phyloP scores from a whole-genome alignment of 2,329 filamentous ascomycete species.

The Phialemonium atrogriseum region DNA sequence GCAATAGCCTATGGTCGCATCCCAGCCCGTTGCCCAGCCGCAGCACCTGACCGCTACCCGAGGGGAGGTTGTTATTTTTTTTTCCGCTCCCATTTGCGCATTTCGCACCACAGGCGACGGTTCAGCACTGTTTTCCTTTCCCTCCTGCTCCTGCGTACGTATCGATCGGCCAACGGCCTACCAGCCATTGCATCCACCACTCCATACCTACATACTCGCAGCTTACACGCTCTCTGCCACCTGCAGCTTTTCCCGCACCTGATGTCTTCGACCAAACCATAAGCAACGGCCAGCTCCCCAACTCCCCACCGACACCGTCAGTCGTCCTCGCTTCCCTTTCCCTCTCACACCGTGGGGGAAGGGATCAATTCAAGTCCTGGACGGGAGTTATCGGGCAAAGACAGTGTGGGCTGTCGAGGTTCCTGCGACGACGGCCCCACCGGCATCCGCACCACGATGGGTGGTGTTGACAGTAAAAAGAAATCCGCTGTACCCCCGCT shows the following conservation, averaged over 20 bases:
- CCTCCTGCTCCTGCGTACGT: neutral
- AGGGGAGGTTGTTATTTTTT: too few species aligned
- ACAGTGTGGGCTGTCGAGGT: too few species aligned
- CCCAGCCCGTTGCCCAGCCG: too few species aligned
- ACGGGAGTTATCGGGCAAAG: conserved; percentile 1
- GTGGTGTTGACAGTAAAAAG: conserved; percentile 45
- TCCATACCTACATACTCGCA: too few species aligned
- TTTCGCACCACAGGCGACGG: neutral
- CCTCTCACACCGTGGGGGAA: conserved; percentile 6
- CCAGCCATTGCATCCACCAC: too few species aligned
- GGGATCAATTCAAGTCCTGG: conserved; percentile 6
- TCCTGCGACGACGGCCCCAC: conserved; percentile 4
- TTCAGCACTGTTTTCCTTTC: neutral
- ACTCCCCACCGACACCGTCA: conserved; percentile 8
- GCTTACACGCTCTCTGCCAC: conserved; percentile 5
- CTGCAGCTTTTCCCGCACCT: conserved; percentile 7
- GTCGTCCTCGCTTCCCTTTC: conserved; percentile 3
- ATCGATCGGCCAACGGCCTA: neutral
- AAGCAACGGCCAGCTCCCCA: conserved; percentile 7
- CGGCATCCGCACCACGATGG: conserved; percentile 34
- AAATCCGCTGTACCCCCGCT: conserved; percentile 47
- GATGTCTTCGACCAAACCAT: conserved; percentile 11
- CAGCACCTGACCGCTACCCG: too few species aligned
- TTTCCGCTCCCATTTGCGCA: too few species aligned
- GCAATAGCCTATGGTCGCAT: too few species aligned